Conservation (phyloP, 805 yeast genomes). For the Candida morakotiae region DNA sequence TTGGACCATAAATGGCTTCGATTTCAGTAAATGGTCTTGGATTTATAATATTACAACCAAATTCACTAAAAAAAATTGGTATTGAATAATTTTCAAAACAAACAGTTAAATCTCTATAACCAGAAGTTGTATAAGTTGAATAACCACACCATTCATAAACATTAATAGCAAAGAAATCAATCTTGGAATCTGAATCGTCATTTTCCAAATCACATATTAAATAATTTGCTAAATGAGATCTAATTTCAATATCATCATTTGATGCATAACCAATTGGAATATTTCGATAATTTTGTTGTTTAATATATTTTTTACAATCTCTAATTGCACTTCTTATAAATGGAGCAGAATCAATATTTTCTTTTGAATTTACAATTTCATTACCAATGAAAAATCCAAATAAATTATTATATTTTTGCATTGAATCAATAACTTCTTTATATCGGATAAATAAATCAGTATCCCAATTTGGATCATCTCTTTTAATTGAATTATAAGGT, state of each 20-base stretch:
- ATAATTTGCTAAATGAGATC: slow-evolving; percentile 24
- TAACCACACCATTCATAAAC: slow-evolving; percentile 43
- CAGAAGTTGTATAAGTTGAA: slow-evolving; percentile 32
- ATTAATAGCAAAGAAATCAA: slow-evolving; percentile 34
- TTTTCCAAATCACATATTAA: slow-evolving; percentile 24
- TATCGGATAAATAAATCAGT: slow-evolving; percentile 24
- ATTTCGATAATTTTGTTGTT: slow-evolving; percentile 20
- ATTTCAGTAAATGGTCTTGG: slow-evolving; percentile 39
- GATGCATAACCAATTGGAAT: slow-evolving; percentile 42
- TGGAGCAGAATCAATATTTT: slow-evolving; percentile 26
- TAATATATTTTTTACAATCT: slow-evolving; percentile 27
- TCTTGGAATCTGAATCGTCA: slow-evolving; percentile 7
- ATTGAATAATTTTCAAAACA: slow-evolving; percentile 27
- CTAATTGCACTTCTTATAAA: slow-evolving; percentile 35
- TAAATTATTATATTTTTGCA: slow-evolving; percentile 28
- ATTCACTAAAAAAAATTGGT: slow-evolving; percentile 37
- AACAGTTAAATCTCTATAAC: slow-evolving; percentile 31
- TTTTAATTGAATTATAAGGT: slow-evolving; percentile 29
- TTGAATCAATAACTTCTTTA: slow-evolving; percentile 28
- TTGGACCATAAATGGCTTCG: slow-evolving; percentile 28
- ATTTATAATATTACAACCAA: slow-evolving; percentile 31
- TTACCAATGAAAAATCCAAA: slow-evolving; percentile 41
- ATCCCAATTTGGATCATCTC: slow-evolving; percentile 34
- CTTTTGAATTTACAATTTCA: slow-evolving; percentile 31
- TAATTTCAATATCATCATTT: slow-evolving; percentile 31